Evolutionary conservation across 169 alveolate species (phyloP).

Genomic region (Cryptosporidium baileyi): DNA sequence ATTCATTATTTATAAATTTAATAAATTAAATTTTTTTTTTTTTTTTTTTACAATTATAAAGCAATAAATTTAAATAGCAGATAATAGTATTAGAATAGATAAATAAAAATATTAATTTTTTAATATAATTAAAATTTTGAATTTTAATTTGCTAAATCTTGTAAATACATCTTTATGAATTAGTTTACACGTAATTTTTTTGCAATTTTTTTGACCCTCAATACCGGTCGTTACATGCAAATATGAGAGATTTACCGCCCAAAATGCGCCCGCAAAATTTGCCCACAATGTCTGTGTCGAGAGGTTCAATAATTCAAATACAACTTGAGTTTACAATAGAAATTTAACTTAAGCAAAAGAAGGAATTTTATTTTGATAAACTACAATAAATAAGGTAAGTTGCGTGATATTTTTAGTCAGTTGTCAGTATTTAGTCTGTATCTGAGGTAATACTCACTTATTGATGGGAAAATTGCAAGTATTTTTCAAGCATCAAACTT

Average conservation of each 20-base stretch:
- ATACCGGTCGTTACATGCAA: conserved; percentile 54
- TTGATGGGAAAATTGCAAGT: too few relatives aligned
- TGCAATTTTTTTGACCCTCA: background rate
- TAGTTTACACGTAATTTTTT: too few relatives aligned
- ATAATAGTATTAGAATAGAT: background rate
- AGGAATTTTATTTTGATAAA: background rate
- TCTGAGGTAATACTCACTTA: too few relatives aligned
- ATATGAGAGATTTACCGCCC: conserved; percentile 15
- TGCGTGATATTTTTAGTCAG: too few relatives aligned
- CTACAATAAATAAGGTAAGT: conserved; percentile 13
- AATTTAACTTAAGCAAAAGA: conserved; percentile 34
- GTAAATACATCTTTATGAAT: too few relatives aligned
- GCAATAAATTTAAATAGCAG: background rate
- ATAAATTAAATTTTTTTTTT: background rate
- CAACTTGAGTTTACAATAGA: conserved; percentile 48
- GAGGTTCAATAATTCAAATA: conserved; percentile 34
- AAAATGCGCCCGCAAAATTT: conserved; percentile 28
- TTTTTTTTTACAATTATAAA: background rate
- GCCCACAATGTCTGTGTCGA: conserved; percentile 73
- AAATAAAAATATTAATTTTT: background rate
- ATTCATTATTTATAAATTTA: background rate
- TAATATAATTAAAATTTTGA: background rate
- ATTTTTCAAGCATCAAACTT: too few relatives aligned
- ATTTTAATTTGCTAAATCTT: background rate
- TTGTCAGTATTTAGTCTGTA: too few relatives aligned